These are phyloP conservation scores for Thelonectria blattea DNA, from an alignment of 2,329 filamentous ascomycete genomes.

Conservation along the genomic window DNA sequence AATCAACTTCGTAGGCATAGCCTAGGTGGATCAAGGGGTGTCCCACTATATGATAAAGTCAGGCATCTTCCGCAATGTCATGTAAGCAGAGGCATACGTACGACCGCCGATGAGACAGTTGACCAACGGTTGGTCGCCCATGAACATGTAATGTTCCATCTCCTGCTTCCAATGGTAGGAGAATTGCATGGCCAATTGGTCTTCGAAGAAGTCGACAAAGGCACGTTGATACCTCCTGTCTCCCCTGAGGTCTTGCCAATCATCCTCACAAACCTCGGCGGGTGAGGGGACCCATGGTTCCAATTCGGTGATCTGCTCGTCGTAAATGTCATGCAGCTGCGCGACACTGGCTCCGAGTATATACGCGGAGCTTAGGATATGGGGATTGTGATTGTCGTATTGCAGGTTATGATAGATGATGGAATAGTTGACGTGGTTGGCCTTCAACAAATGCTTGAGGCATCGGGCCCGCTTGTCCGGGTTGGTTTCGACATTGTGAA, in stretches of 20 bases:
- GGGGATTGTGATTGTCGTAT: slow-evolving; percentile 84
- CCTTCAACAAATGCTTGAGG: slow-evolving; percentile 87
- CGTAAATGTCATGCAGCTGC: slow-evolving; percentile 82
- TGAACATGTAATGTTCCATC: slow-evolving; percentile 76
- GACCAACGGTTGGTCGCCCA: slow-evolving; percentile 76
- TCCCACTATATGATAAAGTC: slow-evolving; percentile 63
- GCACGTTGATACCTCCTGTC: slow-evolving; percentile 83
- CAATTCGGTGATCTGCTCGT: slow-evolving; percentile 71
- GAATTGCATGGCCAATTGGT: slow-evolving; percentile 75
- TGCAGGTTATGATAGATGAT: slow-evolving; percentile 77
- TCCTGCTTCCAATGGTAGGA: slow-evolving; percentile 86
- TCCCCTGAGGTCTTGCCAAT: slow-evolving; percentile 88
- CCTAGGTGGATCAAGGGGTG: slow-evolving; percentile 93
- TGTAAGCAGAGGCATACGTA: slow-evolving; percentile 51
- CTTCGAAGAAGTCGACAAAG: slow-evolving; percentile 95
- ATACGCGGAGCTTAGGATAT: slow-evolving; percentile 85
- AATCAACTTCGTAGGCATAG: slow-evolving; percentile 91
- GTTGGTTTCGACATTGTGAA: slow-evolving; percentile 80
- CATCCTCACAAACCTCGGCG: slow-evolving; percentile 78
- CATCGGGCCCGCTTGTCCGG: slow-evolving; percentile 80
- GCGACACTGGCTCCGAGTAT: slow-evolving; percentile 76
- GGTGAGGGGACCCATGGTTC: slow-evolving; percentile 86
- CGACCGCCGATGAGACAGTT: slow-evolving; percentile 80
- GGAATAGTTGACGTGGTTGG: slow-evolving; percentile 90
- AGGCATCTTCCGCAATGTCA: slow-evolving; percentile 22